Base-by-base conservation (phyloP, 257 asterid species). In the Solanum piurae region DNA sequence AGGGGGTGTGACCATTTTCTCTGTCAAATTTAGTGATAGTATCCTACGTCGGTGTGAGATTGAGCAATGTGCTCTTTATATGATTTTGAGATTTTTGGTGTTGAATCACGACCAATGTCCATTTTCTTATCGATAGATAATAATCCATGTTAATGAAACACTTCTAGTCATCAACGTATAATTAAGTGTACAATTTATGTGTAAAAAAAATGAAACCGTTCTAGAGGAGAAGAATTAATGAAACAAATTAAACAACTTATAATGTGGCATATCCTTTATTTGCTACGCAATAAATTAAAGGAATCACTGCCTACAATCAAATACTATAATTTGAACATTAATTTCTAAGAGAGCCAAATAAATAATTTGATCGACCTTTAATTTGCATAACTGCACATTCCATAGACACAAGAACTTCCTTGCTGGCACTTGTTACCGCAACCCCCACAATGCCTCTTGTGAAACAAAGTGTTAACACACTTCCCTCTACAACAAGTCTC, bases 401-500 rank as follows among this genome's bases (percentile, higher is more conserved):
- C 98, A 44, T 18, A 93, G 20, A 80, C 36, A 75, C 98, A 95
- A 46, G 84, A 89, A 46, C 85, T 89, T 33, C 93, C 92, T 85
- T 90, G 90, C 72, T 85, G 88, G 89, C 98, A 95, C 83, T 82
- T 80, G 33, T 89, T 92, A 36, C 86, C 62, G 89, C 98, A 95
- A 16, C 93, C 93, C 21, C 98, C 98, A 74, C 98, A 95, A 29
- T 95, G 89, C 14, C 87, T 91, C 83, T 89, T 88, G 88, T 92
- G 66, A 2, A 79, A 74, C 72, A 73, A 86, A 16, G 95, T 91
- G 86, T 93, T 95, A 3, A 93, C 88, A 40, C 98, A 95, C 76
- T 91, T 89, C 9, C 98, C 98, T 60, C 86, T 86, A 93, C 98
- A 95, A 85, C 98, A 95, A 10, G 86, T 89, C 91, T 95, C 94